These are phyloP conservation scores for Cyclotella sp. DNA, from an alignment of 108 stramenopile species.

Conservation along the genomic window DNA sequence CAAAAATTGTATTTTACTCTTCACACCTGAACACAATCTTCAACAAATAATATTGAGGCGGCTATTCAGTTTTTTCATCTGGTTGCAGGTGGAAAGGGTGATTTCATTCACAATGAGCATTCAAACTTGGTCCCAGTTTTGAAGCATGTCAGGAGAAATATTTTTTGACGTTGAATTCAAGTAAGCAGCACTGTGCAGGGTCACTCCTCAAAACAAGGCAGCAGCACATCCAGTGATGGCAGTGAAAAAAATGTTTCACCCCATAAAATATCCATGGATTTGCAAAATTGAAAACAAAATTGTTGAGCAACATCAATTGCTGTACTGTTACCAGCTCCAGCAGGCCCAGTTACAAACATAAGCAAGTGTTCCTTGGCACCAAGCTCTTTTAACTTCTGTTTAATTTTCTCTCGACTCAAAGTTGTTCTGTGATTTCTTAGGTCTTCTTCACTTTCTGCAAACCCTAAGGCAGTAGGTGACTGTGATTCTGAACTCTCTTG, in stretches of 20 bases:
- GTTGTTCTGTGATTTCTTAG: not conserved
- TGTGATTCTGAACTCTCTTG: not conserved
- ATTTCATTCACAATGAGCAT: slow-evolving; percentile 30
- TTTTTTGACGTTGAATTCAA: not conserved
- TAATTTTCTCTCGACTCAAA: not conserved
- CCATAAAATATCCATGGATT: not conserved
- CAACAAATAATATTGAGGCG: not conserved
- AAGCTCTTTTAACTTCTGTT: not conserved
- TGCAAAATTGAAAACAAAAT: slow-evolving; percentile 16
- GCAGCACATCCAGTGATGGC: slow-evolving; percentile 26
- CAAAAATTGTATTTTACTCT: not conserved
- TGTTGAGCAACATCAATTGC: slow-evolving; percentile 1
- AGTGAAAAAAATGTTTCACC: slow-evolving; percentile 9
- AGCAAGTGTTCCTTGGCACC: slow-evolving; percentile 26
- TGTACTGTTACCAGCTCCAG: slow-evolving; percentile 33
- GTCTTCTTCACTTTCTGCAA: not conserved
- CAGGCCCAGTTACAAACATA: slow-evolving; percentile 29
- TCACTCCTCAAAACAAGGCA: slow-evolving; percentile 7
- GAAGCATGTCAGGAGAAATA: not conserved
- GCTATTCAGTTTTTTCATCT: slow-evolving; percentile 3
- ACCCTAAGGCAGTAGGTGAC: not conserved
- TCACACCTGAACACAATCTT: not conserved
- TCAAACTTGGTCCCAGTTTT: slow-evolving; percentile 14
- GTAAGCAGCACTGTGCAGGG: slow-evolving; percentile 1
- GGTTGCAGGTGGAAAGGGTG: slow-evolving; percentile 9